Evolutionary conservation across 176 grass and related monocot species (phyloP), one percentile per base, ranked within the genome.

Genomic region (Musa schizocarpa): DNA sequence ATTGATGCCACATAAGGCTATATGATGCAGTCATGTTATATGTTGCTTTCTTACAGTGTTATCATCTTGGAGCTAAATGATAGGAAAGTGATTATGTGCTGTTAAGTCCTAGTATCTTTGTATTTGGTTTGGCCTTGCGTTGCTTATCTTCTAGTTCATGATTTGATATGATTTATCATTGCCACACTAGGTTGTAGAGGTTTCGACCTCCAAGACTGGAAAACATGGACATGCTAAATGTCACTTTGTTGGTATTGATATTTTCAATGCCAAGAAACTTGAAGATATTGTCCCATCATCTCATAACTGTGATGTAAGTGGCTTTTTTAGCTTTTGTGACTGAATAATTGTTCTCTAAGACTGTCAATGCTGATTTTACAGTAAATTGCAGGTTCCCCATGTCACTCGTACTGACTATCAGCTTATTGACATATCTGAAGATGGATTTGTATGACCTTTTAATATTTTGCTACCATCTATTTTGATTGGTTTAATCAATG

Each of bases 221-320:
- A 88, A 88, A 56, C 82, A 88, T 50, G 86, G 82, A 58, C 86
- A 88, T 1, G 82, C 79, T 13, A 82, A 85, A 77, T 88, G 86
- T 72, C 86, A 88, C 79, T 88, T 88, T 67, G 76, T 85, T 78
- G 82, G 74, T 54, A 85, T 88, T 57, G 86, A 88, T 19, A 79
- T 85, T 19, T 88, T 88, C 66, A 88, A 51, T 72, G 65, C 52
- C 20, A 82, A 85, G 81, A 85, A 82, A 56, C 72, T 88, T 67
- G 86, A 88, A 76, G 86, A 88, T 82, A 88, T 82, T 73, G 86
- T 88, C 52, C 82, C 86, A 64, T 88, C 86, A 71, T 88, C 82
- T 5, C 82, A 88, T 58, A 88, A 88, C 65, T 88, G 82, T 82
- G 86, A 88, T 84, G 86, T 88, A 20, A 71, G 86, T 71, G 62